Percentiles rank a stretch among this genome's conserved stretches.
These are phyloP conservation scores for Backusella morwellensis DNA, from an alignment of 192 early-diverging fungal genomes.

Conservation along the genomic window DNA sequence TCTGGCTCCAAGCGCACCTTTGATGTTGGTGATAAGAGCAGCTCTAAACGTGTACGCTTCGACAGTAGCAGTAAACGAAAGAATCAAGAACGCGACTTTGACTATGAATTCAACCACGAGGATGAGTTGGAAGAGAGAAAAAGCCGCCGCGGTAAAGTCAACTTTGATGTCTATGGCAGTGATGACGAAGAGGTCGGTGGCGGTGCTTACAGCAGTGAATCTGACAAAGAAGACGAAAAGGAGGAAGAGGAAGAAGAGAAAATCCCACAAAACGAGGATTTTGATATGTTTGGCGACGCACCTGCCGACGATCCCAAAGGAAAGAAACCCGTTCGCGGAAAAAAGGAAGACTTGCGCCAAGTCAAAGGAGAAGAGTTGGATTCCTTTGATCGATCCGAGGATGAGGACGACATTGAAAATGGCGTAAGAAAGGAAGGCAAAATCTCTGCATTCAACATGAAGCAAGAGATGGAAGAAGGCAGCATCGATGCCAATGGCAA, in stretches of 20 bases:
- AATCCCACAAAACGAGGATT: slow-evolving; percentile 37
- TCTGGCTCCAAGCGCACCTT: slow-evolving; percentile 12
- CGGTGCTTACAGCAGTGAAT: slow-evolving; percentile 37
- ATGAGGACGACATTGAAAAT: slow-evolving; percentile 57
- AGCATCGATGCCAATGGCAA: slow-evolving; percentile 67
- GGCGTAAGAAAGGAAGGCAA: slow-evolving; percentile 35
- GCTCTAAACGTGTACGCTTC: background rate
- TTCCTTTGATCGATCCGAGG: slow-evolving; percentile 41
- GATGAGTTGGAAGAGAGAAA: slow-evolving; percentile 50
- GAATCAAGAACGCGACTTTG: slow-evolving; percentile 1
- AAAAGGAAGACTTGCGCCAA: slow-evolving; percentile 28
- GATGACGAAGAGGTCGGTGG: slow-evolving; percentile 43
- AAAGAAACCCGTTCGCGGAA: slow-evolving; percentile 17
- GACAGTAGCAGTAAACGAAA: slow-evolving; percentile 4
- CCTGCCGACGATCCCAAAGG: background rate
- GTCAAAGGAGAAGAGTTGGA: slow-evolving; percentile 55
- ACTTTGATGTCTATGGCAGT: slow-evolving; percentile 44
- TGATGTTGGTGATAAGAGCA: background rate
- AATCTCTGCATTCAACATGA: slow-evolving; percentile 77
- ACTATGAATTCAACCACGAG: slow-evolving; percentile 46
- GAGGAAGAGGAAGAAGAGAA: slow-evolving; percentile 24
- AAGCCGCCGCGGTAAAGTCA: slow-evolving; percentile 46
- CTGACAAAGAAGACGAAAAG: slow-evolving; percentile 29
- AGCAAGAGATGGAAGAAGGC: slow-evolving; percentile 69
- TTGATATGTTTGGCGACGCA: slow-evolving; percentile 61